Conservation (phyloP, 225 moss, liverwort and hornwort genomes). For the Bryum argenteum region DNA sequence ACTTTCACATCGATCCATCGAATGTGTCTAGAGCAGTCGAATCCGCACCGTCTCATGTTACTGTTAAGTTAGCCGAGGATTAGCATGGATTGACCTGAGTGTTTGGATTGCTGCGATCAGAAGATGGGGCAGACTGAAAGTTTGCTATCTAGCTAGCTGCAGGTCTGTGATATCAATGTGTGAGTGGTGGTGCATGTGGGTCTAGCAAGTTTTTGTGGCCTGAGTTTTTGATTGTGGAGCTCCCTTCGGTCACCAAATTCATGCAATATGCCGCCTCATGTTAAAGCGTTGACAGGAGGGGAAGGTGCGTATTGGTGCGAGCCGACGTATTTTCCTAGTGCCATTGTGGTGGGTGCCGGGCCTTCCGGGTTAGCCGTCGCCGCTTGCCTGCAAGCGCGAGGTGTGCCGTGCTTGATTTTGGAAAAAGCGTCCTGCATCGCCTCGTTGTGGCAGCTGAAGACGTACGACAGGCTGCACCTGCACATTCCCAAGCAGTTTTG, state of each 20-base stretch:
- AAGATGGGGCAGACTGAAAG: slow-evolving; percentile 15
- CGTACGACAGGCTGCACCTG: slow-evolving; percentile 81
- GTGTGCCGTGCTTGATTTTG: slow-evolving; percentile 55
- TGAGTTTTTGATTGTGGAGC: not conserved
- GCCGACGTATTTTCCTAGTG: slow-evolving; percentile 46
- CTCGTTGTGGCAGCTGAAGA: slow-evolving; percentile 85
- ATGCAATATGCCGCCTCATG: slow-evolving; percentile 46
- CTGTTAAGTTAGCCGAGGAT: no score
- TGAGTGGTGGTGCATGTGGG: not conserved
- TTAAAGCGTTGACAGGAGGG: not conserved
- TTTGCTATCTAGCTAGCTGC: no score
- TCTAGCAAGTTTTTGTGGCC: not conserved
- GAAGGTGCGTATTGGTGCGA: slow-evolving; percentile 27
- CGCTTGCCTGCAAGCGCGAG: slow-evolving; percentile 56
- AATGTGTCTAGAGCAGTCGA: no score
- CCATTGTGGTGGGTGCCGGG: slow-evolving; percentile 80
- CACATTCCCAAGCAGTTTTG: slow-evolving; percentile 95
- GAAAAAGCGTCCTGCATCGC: slow-evolving; percentile 80
- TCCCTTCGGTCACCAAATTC: slow-evolving; percentile 14
- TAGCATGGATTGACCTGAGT: not conserved
- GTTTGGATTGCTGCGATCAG: not conserved
- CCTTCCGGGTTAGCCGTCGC: slow-evolving; percentile 83
- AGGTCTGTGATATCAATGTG: not conserved
- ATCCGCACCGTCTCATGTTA: no score
- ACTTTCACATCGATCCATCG: no score